These are phyloP conservation scores for Aspergillus panamensis DNA, from an alignment of 495 filamentous ascomycete genomes.

Conservation along the genomic window DNA sequence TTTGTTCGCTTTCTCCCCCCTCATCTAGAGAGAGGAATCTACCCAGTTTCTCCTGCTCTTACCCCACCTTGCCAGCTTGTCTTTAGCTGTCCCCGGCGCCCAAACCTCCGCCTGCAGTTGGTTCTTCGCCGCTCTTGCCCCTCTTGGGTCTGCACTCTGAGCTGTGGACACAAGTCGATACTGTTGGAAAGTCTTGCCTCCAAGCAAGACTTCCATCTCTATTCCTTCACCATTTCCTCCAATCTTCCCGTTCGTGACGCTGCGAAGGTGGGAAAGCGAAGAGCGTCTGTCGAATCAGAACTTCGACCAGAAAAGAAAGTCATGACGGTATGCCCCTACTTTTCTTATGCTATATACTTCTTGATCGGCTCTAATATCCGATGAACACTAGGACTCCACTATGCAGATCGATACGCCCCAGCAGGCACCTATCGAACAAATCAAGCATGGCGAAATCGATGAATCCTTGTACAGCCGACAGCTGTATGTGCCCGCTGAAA, in stretches of 20 bases:
- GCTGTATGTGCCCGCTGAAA: constrained; percentile 51
- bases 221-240: constrained; percentile 52
- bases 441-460: constrained; percentile 78
- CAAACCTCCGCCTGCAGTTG: constrained; percentile 11
- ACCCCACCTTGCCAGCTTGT: constrained; percentile 11
- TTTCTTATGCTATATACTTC: not conserved
- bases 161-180: constrained; percentile 29
- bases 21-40: not conserved
- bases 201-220: constrained; percentile 47
- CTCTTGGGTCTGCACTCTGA: constrained; percentile 31
- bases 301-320: constrained; percentile 72
- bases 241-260: constrained; percentile 51
- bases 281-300: constrained; percentile 65
- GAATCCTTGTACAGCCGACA: constrained; percentile 97
- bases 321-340: constrained; percentile 69
- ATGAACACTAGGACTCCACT: constrained; percentile 53
- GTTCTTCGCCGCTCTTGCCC: constrained; percentile 31
- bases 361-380: constrained; percentile 16
- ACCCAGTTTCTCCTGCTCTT: not conserved
- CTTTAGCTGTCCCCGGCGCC: not conserved
- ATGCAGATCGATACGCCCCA: constrained; percentile 75
- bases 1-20: constrained; percentile 6
- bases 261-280: constrained; percentile 79
- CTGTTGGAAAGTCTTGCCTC: constrained; percentile 50
- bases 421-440: constrained; percentile 51